Base-by-base conservation (phyloP, 345 rosid genomes). In the Melaleuca alternifolia region DNA sequence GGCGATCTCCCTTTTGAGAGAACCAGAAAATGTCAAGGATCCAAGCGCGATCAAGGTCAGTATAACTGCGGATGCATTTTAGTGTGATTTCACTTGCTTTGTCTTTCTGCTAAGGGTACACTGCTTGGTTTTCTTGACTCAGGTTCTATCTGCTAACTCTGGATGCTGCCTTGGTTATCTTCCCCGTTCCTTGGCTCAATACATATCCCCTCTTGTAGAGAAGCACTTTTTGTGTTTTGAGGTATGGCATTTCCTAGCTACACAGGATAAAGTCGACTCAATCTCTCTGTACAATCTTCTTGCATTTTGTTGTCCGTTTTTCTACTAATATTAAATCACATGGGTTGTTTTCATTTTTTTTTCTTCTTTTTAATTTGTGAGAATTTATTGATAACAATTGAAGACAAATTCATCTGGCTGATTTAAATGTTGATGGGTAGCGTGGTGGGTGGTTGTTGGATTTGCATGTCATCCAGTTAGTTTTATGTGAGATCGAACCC, bases 1-100 rank as follows among this genome's bases (percentile, higher is more conserved):
- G 7, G 88, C 37, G 46, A 87, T 95, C 83, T 91, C 83, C 88
- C 98, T 97, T 86, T 77, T 87, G 88, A 94, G 97, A 90, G 96
- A 97, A 76, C 96, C 95, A 57, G 89, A 93, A 87, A 96, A 97
- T 86, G 82, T 88, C 56, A 96, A 94, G 89, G 99, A 96, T 88
- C 92, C 87, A 51, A 92, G 94, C 56, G 99, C 99, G 84, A 93
- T 97, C 76, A 93, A 94, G 97, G 98, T 96, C 85, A 23, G 48
- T 76, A 62, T 85, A 54, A 77, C 88, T 79, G 51, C 51, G 23
- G 53, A 85, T 84, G 54, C 44, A 52, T 84, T 52, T 52, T 86
- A 33, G 30, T 82, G 83, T 65, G 37, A 50, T 83, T 52, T 84
- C 48, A n/a, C 26, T 48, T 86, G 83, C n/a, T 59, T 46, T 85